Evolutionary conservation across 352 stramenopile species (phyloP), one percentile per base, ranked within the genome.

Genomic region (Thraustochytrium sp.): DNA sequence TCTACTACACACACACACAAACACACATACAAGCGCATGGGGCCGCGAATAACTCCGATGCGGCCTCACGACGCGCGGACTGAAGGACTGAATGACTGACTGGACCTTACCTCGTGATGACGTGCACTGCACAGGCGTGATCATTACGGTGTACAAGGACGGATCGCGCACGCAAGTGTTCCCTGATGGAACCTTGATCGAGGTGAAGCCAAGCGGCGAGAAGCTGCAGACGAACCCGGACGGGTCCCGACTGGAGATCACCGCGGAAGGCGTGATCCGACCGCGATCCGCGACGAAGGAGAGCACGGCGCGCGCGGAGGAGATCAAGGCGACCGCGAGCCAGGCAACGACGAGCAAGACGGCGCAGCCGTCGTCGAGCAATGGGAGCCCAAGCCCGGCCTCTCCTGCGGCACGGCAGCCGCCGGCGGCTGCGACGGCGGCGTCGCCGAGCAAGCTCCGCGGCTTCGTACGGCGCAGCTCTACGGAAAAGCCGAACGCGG

Each of bases 181-280:
- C 38, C 68, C 68, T 4, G 68, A 80, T 31, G 68, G 68, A 13
- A 80, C 68, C 31, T 26, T 48, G 13, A 80, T 80, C 31, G 31
- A 51, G 11, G 53, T 80, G 0, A 51, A 80, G 46, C 31, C 53
- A 26, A 80, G 29, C 37, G 68, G 68, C 23, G 68, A 80, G 23
- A 77, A 42, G 36, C n/a, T 65, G 8, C 68, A 80, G 36, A 80
- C 31, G 9, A 80, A 80, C 53, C 68, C 68, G 36, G 68, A 80
- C 51, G 68, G 68, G 16, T 37, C 68, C 21, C 31, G 31, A 4
- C 46, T 80, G 3, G 68, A 80, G 11, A 51, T 44, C 37, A 80
- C 44, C 44, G 68, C 75, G 0, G 68, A 80, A 38, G 31, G 31
- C 23, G 68, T 80, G 13, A 48, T 54, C 36, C 4, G 62, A 4